Evolutionary conservation across 306 rosid species (phyloP).

Genomic region (Oxytropis ochrocephala): DNA sequence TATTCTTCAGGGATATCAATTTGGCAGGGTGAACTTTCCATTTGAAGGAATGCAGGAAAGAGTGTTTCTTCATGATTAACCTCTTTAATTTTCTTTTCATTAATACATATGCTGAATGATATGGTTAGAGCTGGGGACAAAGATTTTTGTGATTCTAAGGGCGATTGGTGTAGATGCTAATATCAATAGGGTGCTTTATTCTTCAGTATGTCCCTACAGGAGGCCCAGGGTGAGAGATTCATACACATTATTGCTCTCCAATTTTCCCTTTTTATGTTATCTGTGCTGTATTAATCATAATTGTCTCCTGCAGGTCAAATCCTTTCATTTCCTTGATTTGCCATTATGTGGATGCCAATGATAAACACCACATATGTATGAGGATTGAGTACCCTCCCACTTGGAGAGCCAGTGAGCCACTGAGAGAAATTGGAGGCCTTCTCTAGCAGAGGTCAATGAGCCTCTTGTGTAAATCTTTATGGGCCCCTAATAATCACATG

Average conservation of each 20-base stretch:
- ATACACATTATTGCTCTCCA: slow-evolving; percentile 23
- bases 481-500: slow-evolving; percentile 53
- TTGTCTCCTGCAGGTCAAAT: slow-evolving; percentile 40
- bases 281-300: slow-evolving; percentile 34
- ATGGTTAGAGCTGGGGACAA: neutral
- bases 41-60: neutral
- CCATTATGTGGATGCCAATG: slow-evolving; percentile 40
- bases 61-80: neutral
- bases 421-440: slow-evolving; percentile 44
- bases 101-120: neutral
- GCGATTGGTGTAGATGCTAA: neutral
- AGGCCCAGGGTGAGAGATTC: slow-evolving; percentile 13
- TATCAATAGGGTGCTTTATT: neutral
- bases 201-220: slow-evolving; percentile 1
- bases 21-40: slow-evolving; percentile 1
- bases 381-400: slow-evolving; percentile 70
- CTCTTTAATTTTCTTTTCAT: neutral
- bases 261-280: slow-evolving; percentile 13
- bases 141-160: neutral
- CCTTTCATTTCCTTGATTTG: slow-evolving; percentile 46
- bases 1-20: slow-evolving; percentile 8
- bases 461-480: slow-evolving; percentile 39
- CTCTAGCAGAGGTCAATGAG: slow-evolving; percentile 36
- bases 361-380: slow-evolving; percentile 38
- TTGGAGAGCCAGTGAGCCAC: slow-evolving; percentile 51